Conservation (phyloP, 495 filamentous ascomycete genomes). For the Penicillium tannophilum region DNA sequence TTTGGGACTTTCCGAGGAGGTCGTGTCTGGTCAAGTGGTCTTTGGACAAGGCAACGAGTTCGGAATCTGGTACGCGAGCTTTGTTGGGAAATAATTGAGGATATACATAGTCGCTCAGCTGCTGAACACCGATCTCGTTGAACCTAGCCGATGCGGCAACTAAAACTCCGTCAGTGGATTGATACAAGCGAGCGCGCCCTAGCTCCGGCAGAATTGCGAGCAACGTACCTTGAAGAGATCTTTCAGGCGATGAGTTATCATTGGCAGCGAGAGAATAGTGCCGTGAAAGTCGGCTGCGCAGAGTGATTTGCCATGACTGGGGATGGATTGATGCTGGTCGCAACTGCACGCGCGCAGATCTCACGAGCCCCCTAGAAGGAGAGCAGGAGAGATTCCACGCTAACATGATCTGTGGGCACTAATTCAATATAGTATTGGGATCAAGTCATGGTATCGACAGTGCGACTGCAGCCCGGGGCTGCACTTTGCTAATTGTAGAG, state of each 20-base stretch:
- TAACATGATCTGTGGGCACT: conserved; percentile 22
- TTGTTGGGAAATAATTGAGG: conserved; percentile 76
- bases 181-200: not conserved
- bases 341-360: conserved; percentile 31
- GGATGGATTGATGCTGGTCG: conserved; percentile 24
- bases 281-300: conserved; percentile 15
- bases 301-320: conserved; percentile 19
- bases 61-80: conserved; percentile 57
- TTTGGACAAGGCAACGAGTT: conserved; percentile 75
- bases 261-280: conserved; percentile 31
- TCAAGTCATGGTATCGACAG: conserved; percentile 31
- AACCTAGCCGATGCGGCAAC: conserved; percentile 66
- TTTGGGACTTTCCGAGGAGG: conserved; percentile 86
- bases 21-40: conserved; percentile 86
- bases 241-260: conserved; percentile 12
- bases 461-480: conserved; percentile 19
- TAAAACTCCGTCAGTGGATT: conserved; percentile 32
- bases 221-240: conserved; percentile 43
- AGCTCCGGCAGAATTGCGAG: conserved; percentile 1
- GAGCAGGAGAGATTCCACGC: conserved; percentile 34
- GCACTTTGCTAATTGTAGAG: conserved; percentile 3
- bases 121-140: conserved; percentile 94
- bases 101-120: conserved; percentile 80
- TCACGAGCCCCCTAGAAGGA: conserved; percentile 40
- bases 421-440: not conserved